Evolutionary conservation across 148 eudicot species (phyloP), one percentile per base, ranked within the genome.

Genomic region (Suaeda aralocaspica): DNA sequence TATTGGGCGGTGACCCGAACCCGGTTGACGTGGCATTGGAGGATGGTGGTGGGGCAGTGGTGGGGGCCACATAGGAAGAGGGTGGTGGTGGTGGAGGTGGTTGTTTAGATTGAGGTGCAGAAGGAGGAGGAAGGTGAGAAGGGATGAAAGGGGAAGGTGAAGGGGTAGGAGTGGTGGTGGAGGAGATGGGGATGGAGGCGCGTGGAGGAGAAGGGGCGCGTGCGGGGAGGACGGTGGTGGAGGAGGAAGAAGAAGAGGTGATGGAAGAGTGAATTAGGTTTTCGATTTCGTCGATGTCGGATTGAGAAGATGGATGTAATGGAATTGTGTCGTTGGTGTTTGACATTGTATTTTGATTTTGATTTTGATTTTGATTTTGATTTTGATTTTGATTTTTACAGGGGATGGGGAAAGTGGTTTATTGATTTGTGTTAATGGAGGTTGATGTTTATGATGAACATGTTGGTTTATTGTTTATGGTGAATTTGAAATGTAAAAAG

Each of bases 211-310:
- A 82, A 44, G 36, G 61, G 18, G 79, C 71, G 8, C 63, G 77
- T 10, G 19, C 79, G 79, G 84, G 91, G 48, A 96, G 88, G 34
- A 81, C 83, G 79, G 88, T 87, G 71, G 96, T n/a, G n/a, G n/a
- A n/a, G n/a, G n/a, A n/a, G n/a, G n/a, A n/a, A 26, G 46, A 88
- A 31, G 19, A 85, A 79, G 48, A 74, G 28, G 15, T 72, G 48
- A 76, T 59, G 45, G 82, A 79, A 36, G 93, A 71, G 67, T 88
- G 62, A 77, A 92, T 92, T 58, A 92, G 93, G 50, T 86, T 88
- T 48, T 92, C 98, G 86, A 92, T 89, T 85, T 92, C 98, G 81
- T 92, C 98, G 46, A 92, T 92, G 84, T 92, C 98, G 50, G 96
- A 92, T 72, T 92, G 98, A 30, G 98, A 89, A 4, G 88, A 63